Base-by-base conservation (phyloP, 768 basidiomycete genomes). In the Pseudohyphozyma bogoriensis region DNA sequence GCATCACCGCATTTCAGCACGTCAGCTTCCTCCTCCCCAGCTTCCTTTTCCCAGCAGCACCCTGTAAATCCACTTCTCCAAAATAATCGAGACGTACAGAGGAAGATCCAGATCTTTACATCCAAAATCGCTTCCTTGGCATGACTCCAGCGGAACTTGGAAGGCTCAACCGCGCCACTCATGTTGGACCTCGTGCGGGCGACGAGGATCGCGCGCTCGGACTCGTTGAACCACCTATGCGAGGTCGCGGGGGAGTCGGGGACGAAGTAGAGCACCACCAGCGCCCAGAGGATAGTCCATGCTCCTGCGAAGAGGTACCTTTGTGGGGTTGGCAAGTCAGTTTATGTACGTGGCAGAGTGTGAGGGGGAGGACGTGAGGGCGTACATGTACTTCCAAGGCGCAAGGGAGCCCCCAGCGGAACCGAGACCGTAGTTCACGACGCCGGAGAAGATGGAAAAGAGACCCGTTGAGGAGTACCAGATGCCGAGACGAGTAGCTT, bases 361-460 rank as follows among this genome's bases (percentile, higher is more conserved):
- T 44, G 22, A 33, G 50, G 18, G 50, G 35, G 7, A 15, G 9
- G 28, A 29, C 10, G 29, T 7, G 10, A 54, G 26, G 35, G 33
- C 46, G 50, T 55, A 70, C 69, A 73, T 67, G 37, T 70, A 68
- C 55, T 76, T 74, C 75, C 75, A 76, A 0, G 68, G 67, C 22
- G 67, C 58, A 4, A 68, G 54, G 10, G 65, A 52, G 0, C 68
- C 62, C 3, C 56, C 55, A 2, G 69, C 70, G 32, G 65, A 56
- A 2, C 74, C 75, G 3, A 76, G 62, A 1, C 74, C 75, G 55
- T 71, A 75, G 66, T 75, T 75, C 62, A 77, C 69, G 28, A 73
- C 53, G 18, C 74, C 73, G 0, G 70, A 71, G 59, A 75, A 70
- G 61, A 74, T 73, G 22, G 68, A 69, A 62, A 75, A 76, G 44